Conservation (phyloP, 352 stramenopile species). For the Plasmopara halstedii region DNA sequence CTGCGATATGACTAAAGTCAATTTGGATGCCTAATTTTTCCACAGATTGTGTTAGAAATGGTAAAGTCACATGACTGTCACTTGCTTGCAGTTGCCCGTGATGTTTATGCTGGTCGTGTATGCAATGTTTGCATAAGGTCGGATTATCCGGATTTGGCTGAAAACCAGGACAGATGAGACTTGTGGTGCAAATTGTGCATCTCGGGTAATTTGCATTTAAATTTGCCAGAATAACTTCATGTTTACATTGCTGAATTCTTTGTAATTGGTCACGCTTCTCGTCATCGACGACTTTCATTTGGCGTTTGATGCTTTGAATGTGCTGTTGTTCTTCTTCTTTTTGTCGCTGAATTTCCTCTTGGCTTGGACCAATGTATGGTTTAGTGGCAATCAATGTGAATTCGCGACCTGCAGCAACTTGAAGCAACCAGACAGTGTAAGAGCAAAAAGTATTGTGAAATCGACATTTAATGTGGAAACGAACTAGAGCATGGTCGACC, state of each 20-base stretch:
- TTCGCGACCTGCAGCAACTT: constrained; percentile 87
- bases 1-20: constrained; percentile 40
- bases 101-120: constrained; percentile 67
- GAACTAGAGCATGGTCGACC: constrained; percentile 63
- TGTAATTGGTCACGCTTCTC: constrained; percentile 33
- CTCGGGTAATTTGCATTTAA: constrained; percentile 56
- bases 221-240: constrained; percentile 29
- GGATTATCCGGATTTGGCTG: constrained; percentile 63
- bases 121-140: constrained; percentile 63
- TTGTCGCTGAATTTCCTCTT: constrained; percentile 52
- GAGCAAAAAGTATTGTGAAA: not conserved
- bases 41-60: constrained; percentile 40
- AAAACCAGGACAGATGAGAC: constrained; percentile 64
- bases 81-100: constrained; percentile 33
- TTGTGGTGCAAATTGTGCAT: constrained; percentile 57
- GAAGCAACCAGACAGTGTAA: no score
- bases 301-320: constrained; percentile 36
- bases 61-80: constrained; percentile 30
- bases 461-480: not conserved
- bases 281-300: constrained; percentile 38
- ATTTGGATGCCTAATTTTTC: constrained; percentile 47
- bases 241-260: constrained; percentile 39
- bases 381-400: constrained; percentile 90
- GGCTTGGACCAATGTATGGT: constrained; percentile 85
- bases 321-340: constrained; percentile 35